These are phyloP conservation scores for Sporothrix inflata DNA, from an alignment of 2,329 filamentous ascomycete species.

Conservation along the genomic window DNA sequence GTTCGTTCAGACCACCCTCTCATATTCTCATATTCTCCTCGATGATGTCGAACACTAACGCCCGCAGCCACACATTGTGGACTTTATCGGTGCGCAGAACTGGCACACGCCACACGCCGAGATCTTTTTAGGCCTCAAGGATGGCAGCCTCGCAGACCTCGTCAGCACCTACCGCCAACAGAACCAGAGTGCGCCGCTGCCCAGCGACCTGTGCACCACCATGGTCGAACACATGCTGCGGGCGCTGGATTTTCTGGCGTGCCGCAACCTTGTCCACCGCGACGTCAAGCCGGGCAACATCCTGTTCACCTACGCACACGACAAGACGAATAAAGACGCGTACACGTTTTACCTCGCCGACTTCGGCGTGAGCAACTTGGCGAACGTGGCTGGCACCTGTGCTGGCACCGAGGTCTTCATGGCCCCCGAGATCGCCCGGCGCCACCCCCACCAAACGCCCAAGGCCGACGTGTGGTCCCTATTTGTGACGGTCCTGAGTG, in stretches of 20 bases:
- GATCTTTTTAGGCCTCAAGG: slow-evolving; percentile 16
- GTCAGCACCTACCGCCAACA: neutral
- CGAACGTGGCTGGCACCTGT: neutral
- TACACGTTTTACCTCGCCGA: slow-evolving; percentile 19
- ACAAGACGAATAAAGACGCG: neutral
- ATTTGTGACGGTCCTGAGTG: slow-evolving; percentile 2
- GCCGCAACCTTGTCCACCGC: neutral
- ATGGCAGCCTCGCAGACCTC: neutral
- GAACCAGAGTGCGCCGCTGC: neutral
- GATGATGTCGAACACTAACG: no score
- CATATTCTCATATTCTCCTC: no score
- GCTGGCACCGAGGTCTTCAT: neutral
- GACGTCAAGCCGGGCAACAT: slow-evolving; percentile 24
- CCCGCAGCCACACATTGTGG: neutral
- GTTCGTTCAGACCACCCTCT: slow-evolving; percentile 9
- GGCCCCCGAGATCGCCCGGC: neutral
- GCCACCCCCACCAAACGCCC: neutral
- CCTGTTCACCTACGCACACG: neutral
- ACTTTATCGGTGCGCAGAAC: neutral
- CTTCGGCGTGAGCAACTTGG: slow-evolving; percentile 4
- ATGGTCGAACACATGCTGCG: slow-evolving; percentile 22
- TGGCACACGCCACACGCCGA: neutral
- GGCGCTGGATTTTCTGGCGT: slow-evolving; percentile 6
- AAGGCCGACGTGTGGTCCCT: slow-evolving; percentile 22
- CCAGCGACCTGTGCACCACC: no score